Evolutionary conservation across 2,329 filamentous ascomycete species (phyloP), one percentile per base, ranked within the genome.

Genomic region (Pezicula rhizophila): DNA sequence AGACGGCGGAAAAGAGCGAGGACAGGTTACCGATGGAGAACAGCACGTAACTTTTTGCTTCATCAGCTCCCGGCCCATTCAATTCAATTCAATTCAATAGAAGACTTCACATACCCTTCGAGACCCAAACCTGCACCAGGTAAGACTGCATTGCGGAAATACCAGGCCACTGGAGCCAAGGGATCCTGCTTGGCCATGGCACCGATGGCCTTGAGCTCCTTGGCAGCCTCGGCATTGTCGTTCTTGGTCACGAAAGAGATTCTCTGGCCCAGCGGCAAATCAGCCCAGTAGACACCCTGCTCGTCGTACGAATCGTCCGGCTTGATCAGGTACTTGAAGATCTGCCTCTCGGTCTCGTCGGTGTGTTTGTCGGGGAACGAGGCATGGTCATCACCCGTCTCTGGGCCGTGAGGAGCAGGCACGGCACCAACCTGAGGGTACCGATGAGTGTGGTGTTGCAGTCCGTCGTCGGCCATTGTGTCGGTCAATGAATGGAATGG

Each of bases 11-110:
- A 64, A 96, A 92, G 10, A 97, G 77, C 4, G 91, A 87, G 63
- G 87, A 82, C 56, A 97, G 74, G 68, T 96, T 96, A 50, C 92
- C 92, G 59, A 97, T 96, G 54, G 91, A 96, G 76, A 97, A 97
- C 17, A 97, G 79, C 38, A 96, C 91, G 64, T 96, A 97, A 60
- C 89, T 82, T 49, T 49, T 14, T 8, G 7, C 28, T 17, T 5
- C n/a, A n/a, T 42, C 2, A 31, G 58, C 46, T 59, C 50, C 26
- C 5, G 28, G 47, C 40, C 48, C 48, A 34, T 40, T 7, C 20
- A 28, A 38, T 43, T 43, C 15, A 15, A 3, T 28, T 11, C 45
- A 35, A 18, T 18, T 12, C 25, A 35, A 14, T 41, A 10, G 38
- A 31, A 25, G 41, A 20, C 37, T 45, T 17, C 17, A 66, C 72